Percentiles rank a stretch among this genome's conserved stretches.
Conservation (phyloP, 441 rosid species). For the Gossypium lobatum region DNA sequence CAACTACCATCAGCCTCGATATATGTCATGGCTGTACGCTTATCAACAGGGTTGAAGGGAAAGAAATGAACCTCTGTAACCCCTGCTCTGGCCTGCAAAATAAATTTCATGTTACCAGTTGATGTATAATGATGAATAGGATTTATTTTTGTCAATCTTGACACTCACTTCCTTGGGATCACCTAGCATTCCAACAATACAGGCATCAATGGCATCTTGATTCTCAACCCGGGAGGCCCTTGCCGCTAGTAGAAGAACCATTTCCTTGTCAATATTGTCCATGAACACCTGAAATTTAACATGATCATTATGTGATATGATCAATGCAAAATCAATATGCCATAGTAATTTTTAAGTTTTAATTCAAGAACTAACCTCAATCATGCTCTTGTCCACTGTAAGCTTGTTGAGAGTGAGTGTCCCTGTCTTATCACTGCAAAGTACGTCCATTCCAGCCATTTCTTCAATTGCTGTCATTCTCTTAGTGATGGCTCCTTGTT, state of each 20-base stretch:
- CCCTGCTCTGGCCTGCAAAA: constrained; percentile 16
- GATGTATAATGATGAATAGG: background rate
- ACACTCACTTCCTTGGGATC: constrained; percentile 51
- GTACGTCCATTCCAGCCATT: constrained; percentile 75
- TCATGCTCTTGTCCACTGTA: constrained; percentile 56
- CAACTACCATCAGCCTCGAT: constrained; percentile 7
- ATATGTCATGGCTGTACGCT: constrained; percentile 15
- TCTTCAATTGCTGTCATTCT: constrained; percentile 76
- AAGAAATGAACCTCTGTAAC: constrained; percentile 17
- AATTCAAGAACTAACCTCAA: constrained; percentile 35
- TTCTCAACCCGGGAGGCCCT: constrained; percentile 69
- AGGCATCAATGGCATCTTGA: constrained; percentile 73
- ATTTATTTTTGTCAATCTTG: background rate
- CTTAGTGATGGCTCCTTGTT: constrained; percentile 71
- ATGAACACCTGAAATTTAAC: constrained; percentile 30
- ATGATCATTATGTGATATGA: background rate
- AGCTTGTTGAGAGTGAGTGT: constrained; percentile 77
- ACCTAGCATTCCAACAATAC: constrained; percentile 66
- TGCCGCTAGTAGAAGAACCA: constrained; percentile 48
- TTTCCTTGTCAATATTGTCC: constrained; percentile 45
- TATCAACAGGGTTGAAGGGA: constrained; percentile 19
- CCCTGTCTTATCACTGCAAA: constrained; percentile 75
- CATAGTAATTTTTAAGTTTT: background rate
- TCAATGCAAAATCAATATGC: background rate
- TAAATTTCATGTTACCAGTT: background rate